Evolutionary conservation across 352 stramenopile species (phyloP), one percentile per base, ranked within the genome.

Genomic region (Globisporangium acanthophoron): DNA sequence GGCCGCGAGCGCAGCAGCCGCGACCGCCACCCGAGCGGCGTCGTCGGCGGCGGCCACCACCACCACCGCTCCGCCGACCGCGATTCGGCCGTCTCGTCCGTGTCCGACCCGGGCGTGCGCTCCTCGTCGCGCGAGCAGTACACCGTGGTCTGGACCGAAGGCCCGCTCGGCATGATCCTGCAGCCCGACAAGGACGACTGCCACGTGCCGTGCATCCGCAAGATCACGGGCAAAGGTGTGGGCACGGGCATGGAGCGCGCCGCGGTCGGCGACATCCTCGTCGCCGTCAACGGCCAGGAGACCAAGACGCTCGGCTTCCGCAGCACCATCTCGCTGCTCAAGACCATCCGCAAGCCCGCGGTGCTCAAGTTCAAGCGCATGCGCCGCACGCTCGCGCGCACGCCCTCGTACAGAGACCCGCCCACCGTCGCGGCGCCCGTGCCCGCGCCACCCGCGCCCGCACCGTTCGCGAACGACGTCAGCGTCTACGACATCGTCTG

Each of bases 331-430:
- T 90, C 83, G 35, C 65, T 92, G 60, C 69, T 94, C 18, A 94
- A 94, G 67, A 89, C 78, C 3, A 90, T 94, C 46, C 77, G 81
- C 31, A 94, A 94, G 56, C 85, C 85, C 9, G 83, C 83, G 5
- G 80, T 94, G 64, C 79, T 94, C 61, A 93, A 93, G 66, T 95
- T 95, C 53, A 95, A 95, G 62, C 74, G 82, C 35, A 94, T 94
- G 85, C 73, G 80, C 8, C 77, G 85, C 16, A 80, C 82, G 18
- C 65, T 91, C 18, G 89, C 85, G 35, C 67, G 76, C n/a, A 87
- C 72, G 31, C 72, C 50, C 1, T 87, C 72, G 12, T 79, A 69
- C 7, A 64, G 73, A 18, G 78, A 84, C 9, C 52, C 67, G 9
- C 62, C 69, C 1, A 51, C 58, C 27, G n/a, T n/a, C 47, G 64